Evolutionary conservation across 257 asterid genomes (phyloP).

Genomic region (Capsicum chinense): DNA sequence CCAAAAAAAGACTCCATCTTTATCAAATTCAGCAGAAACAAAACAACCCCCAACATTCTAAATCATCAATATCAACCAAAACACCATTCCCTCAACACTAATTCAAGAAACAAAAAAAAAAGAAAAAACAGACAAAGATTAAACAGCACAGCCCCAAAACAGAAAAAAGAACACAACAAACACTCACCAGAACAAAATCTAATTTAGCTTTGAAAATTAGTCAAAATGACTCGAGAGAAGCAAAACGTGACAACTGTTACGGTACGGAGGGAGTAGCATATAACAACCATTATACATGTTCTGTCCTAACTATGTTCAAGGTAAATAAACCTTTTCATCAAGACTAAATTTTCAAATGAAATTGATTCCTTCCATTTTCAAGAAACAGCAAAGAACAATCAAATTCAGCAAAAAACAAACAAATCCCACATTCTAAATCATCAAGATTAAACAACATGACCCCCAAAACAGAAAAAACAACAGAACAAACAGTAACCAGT

Average conservation of each 20-base stretch:
- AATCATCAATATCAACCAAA: conserved; percentile 26
- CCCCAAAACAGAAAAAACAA: too few species aligned
- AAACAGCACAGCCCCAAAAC: conserved; percentile 18
- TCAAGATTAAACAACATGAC: too few species aligned
- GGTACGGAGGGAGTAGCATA: too few species aligned
- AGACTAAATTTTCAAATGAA: not conserved
- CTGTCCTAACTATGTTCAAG: not conserved
- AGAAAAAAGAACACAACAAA: not conserved
- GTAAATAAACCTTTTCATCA: not conserved
- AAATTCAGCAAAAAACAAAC: too few species aligned
- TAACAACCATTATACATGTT: too few species aligned
- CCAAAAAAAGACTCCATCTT: not conserved
- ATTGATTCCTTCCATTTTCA: not conserved
- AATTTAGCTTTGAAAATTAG: too few species aligned
- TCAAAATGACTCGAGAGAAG: too few species aligned
- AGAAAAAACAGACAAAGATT: not conserved
- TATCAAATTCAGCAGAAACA: conserved; percentile 27
- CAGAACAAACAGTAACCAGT: too few species aligned
- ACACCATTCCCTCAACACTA: conserved; percentile 20
- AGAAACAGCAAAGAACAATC: not conserved
- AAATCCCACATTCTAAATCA: too few species aligned
- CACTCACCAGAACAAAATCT: not conserved
- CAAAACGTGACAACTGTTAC: too few species aligned
- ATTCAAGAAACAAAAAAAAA: not conserved
- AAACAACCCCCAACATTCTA: conserved; percentile 32